Evolutionary conservation across 2,329 filamentous ascomycete genomes (phyloP).

Genomic region (Botryosphaeria dothidea): DNA sequence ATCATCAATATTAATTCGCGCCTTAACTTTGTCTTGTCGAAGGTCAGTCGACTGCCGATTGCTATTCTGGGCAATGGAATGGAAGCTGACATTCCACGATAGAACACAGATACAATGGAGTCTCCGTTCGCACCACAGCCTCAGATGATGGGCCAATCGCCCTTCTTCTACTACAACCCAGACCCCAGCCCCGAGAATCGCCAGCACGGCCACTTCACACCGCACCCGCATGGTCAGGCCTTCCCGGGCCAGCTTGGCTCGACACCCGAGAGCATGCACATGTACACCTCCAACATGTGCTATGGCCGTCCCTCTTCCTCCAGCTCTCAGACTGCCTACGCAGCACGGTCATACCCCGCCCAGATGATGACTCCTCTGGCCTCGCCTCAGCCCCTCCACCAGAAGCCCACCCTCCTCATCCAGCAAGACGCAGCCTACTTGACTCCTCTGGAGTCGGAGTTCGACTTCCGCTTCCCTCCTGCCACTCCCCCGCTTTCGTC

Average conservation of each 20-base stretch:
- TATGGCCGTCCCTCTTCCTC: slow-evolving; percentile 61
- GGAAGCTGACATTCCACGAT: slow-evolving; percentile 27
- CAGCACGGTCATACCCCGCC: slow-evolving; percentile 55
- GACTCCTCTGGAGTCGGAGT: slow-evolving; percentile 71
- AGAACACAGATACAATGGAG: slow-evolving; percentile 58
- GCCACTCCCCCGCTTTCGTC: slow-evolving; percentile 86
- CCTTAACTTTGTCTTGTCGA: slow-evolving; percentile 6
- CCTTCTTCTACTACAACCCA: slow-evolving; percentile 86
- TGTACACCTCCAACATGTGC: slow-evolving; percentile 47
- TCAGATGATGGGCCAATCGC: slow-evolving; percentile 66
- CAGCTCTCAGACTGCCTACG: slow-evolving; percentile 60
- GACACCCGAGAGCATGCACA: slow-evolving; percentile 41
- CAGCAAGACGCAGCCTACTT: slow-evolving; percentile 56
- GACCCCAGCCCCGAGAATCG: slow-evolving; percentile 70
- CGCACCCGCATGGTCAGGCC: slow-evolving; percentile 55
- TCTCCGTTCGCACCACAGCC: slow-evolving; percentile 56
- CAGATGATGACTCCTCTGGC: slow-evolving; percentile 73
- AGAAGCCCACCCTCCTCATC: slow-evolving; percentile 73
- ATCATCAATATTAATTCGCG: slow-evolving; percentile 3
- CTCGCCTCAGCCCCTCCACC: slow-evolving; percentile 71
- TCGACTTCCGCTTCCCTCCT: slow-evolving; percentile 70
- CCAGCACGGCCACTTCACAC: slow-evolving; percentile 75
- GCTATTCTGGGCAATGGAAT: slow-evolving; percentile 22
- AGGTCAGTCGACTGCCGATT: slow-evolving; percentile 6
- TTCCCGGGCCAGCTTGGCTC: slow-evolving; percentile 36